A percentile compares a stretch with the other conserved stretches of the same genome.
phyloP scores from a whole-genome alignment of 2,329 filamentous ascomycete species.

The Fusarium tanahbumbuense region DNA sequence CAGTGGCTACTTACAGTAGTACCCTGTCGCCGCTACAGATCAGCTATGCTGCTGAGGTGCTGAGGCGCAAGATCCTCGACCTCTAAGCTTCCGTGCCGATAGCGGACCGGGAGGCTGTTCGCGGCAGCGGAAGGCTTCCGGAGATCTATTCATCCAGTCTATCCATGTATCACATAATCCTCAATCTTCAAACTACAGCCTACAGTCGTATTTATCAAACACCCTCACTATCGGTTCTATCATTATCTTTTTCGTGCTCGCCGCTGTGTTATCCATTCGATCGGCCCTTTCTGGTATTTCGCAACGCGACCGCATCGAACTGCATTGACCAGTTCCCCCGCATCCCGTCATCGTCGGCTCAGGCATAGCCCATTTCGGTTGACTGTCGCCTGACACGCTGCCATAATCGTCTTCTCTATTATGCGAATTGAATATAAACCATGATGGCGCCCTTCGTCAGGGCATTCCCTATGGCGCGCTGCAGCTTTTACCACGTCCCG shows the following conservation, averaged over 20 bases:
- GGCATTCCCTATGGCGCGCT: slow-evolving; percentile 36
- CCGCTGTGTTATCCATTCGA: slow-evolving; percentile 13
- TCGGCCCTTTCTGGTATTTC: slow-evolving; percentile 23
- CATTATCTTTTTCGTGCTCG: neutral
- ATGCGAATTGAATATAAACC: slow-evolving; percentile 37
- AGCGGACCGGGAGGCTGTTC: slow-evolving; percentile 27
- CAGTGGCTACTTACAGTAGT: slow-evolving; percentile 9
- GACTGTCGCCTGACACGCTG: slow-evolving; percentile 33
- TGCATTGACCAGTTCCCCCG: slow-evolving; percentile 35
- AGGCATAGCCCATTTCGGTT: slow-evolving; percentile 35
- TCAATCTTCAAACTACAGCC: neutral
- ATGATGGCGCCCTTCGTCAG: slow-evolving; percentile 44
- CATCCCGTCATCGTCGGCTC: slow-evolving; percentile 43
- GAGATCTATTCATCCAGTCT: slow-evolving; percentile 7
- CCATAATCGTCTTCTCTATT: slow-evolving; percentile 25
- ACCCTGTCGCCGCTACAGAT: neutral
- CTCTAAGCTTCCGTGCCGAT: slow-evolving; percentile 25
- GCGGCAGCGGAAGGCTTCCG: slow-evolving; percentile 18
- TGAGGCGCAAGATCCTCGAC: neutral
- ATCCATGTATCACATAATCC: slow-evolving; percentile 8
- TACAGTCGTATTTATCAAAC: neutral
- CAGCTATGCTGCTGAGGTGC: neutral
- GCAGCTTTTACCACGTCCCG: slow-evolving; percentile 26
- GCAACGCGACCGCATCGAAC: slow-evolving; percentile 33
- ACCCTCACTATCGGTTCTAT: neutral